Evolutionary conservation across 2,329 filamentous ascomycete species (phyloP), one percentile per base, ranked within the genome.

Genomic region (Massarina eburnea): DNA sequence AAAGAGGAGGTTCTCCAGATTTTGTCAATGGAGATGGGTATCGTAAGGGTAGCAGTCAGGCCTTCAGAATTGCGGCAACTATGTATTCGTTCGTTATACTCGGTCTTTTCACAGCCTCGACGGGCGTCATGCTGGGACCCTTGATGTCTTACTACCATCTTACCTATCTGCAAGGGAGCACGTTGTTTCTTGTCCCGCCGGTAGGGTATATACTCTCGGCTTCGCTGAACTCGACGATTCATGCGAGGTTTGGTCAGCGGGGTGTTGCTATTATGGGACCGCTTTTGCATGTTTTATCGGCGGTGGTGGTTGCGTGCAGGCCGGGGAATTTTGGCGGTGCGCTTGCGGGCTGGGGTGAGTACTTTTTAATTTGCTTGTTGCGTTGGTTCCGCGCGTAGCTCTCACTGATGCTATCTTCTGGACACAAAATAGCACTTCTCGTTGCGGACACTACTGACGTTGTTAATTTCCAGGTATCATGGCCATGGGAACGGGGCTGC

Each of bases 11-110:
- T 14, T 14, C 27, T 14, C 5, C 12, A 30, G 27, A 30, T 14
- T 8, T 4, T 14, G 12, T 30, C 6, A 30, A 30, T 4, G 12
- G n/a, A n/a, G n/a, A n/a, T n/a, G n/a, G n/a, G n/a, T n/a, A 8
- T 30, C 27, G 27, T 4, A 8, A 30, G 4, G 9, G 9, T 30
- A 14, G n/a, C 24, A 19, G 21, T 37, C 20, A 19, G 33, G 9
- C 24, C 7, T 12, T 71, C 51, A 75, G 77, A 8, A 70, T 81
- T 1, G 66, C 72, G 2, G 74, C 81, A 0, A 76, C 79, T 0
- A 84, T 83, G 63, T 82, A 75, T 71, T 77, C 75, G 6, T 80
- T 85, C 48, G 57, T 81, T 4, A 75, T 81, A 1, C 78, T 81
- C 61, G 82, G 82, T 0, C 58, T 59, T 6, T 60, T 61, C 51